Evolutionary conservation across 2,329 filamentous ascomycete species (phyloP), one percentile per base, ranked within the genome.

Genomic region (Chaetomiaceae sp.): DNA sequence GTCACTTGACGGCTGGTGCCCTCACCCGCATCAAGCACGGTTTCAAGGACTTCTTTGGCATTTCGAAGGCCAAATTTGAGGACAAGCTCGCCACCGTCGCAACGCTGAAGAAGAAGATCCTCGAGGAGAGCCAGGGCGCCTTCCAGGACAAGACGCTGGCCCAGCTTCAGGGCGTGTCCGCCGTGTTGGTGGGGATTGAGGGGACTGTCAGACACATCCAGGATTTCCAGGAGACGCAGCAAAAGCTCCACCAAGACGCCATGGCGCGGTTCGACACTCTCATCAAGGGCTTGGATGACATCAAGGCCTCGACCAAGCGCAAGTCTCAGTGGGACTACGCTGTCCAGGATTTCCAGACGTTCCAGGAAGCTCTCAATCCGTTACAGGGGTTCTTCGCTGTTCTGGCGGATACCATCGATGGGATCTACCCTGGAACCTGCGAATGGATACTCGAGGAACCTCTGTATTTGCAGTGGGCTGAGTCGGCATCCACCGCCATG

Each of bases 21-120:
- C 35, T 56, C 19, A 45, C 50, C 2, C 42, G 48, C 7, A 47
- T 57, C 42, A 50, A 51, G 27, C 55, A 57, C 15, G 53, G 52
- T 24, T 49, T 57, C 50, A 56, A 55, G 38, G 55, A 56, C 38
- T 57, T 57, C 19, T 56, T 54, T 30, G 55, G 55, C 17, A 7
- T 42, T 10, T 48, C 45, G n/a, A 56, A 52, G 41, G 30, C 19
- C 17, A 58, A 58, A 46, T 58, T 58, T 18, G 47, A 51, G 15
- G 54, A 47, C 3, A 52, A 55, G 45, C 46, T 55, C 6, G 38
- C 18, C 11, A 33, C 43, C 6, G 52, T 58, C 3, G 47, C 53
- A 6, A 29, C 30, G 4, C 33, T 54, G 6, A 57, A 57, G 45
- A 47, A 45, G 43, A 56, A 53, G 34, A 52, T 56, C 11, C 37